Evolutionary conservation across 768 basidiomycete species (phyloP), one percentile per base, ranked within the genome.

Genomic region (Filobasidium floriforme): DNA sequence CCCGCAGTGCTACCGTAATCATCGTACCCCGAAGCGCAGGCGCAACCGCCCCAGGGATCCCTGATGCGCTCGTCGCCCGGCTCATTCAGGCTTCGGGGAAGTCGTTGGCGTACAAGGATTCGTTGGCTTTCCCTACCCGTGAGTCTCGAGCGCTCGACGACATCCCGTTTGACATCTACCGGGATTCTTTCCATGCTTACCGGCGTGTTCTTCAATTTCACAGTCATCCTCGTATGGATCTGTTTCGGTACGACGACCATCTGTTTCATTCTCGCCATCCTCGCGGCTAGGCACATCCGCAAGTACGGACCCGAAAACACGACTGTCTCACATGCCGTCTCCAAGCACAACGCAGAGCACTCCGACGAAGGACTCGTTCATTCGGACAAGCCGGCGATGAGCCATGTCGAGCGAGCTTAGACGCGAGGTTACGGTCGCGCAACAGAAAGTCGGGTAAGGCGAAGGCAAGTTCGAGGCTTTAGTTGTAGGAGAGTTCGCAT

Each of bases 181-280:
- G n/a, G n/a, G n/a, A n/a, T 51, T 22, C 41, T 15, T 19, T 18
- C 1, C 28, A 12, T n/a, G 51, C 29, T 55, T 54, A 40, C 63
- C 54, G 60, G 40, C 12, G 19, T 40, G 40, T 41, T 1, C 18
- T 19, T 4, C 9, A 9, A 4, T 37, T 37, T 9, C 32, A 12
- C 22, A 65, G 64, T 65, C 15, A 65, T 65, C 59, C 57, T 65
- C 46, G 64, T 65, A 19, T 65, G 64, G 64, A 32, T 60, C 41
- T 65, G 64, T 37, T 65, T 65, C 59, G 64, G 64, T 12, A 60
- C 64, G n/a, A 51, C 59, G 12, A 57, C 52, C 41, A 41, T 65
- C n/a, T 60, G 28, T 3, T 65, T 65, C 64, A 29, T 65, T 43
- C 59, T 65, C 44, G 64, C 64, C 32, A 57, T 57, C 44, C 57